Evolutionary conservation across 352 stramenopile species (phyloP), one percentile per base, ranked within the genome.

Genomic region (Paralagenidium karlingii): DNA sequence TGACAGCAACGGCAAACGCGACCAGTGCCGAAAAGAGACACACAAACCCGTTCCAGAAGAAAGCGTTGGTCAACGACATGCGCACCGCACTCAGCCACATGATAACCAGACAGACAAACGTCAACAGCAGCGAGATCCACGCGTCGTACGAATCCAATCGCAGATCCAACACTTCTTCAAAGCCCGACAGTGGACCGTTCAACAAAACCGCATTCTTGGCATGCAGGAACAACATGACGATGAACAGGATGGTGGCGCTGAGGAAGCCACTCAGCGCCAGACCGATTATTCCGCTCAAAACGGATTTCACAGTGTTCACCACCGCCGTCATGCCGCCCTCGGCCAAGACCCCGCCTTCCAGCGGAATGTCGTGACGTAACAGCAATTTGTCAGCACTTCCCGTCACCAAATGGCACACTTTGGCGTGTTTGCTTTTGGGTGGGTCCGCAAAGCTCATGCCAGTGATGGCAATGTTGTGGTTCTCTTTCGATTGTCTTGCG

Each of bases 401-500:
- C 34, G 66, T 87, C 22, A 84, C 57, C 36, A 90, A 49, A 16
- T 83, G 56, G 25, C 64, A 55, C 9, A 60, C 13, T 15, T 47
- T 51, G 3, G 57, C 50, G 12, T 59, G 51, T 15, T 61, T 68
- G 34, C 68, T 56, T 4, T 36, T 43, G 0, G 52, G 38, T 5
- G 55, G 45, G n/a, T n/a, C n/a, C n/a, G 60, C 56, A 34, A 83
- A 87, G 25, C 65, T 78, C 65, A 90, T 81, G 22, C 77, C 77
- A 5, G 77, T 90, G 49, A 90, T 85, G 18, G 77, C 77, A 33
- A 90, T 88, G 24, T 59, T 64, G 49, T 90, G 77, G 48, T 86
- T 55, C 29, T 73, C 60, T 8, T 47, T 58, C 18, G 63, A 81
- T 15, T 50, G 45, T 38, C 63, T 68, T 29, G 65, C 68, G 53